A percentile compares a stretch with the other conserved stretches of the same genome.
These are phyloP conservation scores for Sporothrix schenckii DNA, from an alignment of 2,329 filamentous ascomycete genomes.

Conservation along the genomic window DNA sequence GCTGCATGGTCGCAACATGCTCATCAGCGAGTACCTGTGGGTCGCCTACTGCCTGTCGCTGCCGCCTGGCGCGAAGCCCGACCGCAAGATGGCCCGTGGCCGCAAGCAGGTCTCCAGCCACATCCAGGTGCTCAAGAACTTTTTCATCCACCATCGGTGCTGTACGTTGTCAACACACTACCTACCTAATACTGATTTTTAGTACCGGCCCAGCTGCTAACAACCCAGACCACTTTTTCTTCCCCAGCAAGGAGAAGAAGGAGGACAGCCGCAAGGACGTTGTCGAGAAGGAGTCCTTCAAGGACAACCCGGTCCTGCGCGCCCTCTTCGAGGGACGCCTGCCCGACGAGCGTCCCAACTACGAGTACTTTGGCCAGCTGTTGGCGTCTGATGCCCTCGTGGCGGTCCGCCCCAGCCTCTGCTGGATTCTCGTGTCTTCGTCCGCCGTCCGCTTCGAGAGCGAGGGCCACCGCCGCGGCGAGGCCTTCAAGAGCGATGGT, in stretches of 20 bases:
- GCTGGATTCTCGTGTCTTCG: constrained; percentile 62
- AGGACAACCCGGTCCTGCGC: constrained; percentile 65
- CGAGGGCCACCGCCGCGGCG: constrained; percentile 44
- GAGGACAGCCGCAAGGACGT: constrained; percentile 49
- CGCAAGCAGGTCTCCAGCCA: constrained; percentile 71
- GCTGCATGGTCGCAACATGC: constrained; percentile 69
- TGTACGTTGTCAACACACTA: constrained; percentile 53
- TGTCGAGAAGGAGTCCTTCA: constrained; percentile 59
- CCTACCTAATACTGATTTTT: not conserved
- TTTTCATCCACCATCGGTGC: constrained; percentile 63
- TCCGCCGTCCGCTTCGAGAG: constrained; percentile 55
- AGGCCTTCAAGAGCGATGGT: constrained; percentile 49
- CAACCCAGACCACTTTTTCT: constrained; percentile 57
- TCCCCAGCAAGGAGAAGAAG: constrained; percentile 58
- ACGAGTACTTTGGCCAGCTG: constrained; percentile 63
- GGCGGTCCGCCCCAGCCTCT: constrained; percentile 59
- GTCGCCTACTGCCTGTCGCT: constrained; percentile 53
- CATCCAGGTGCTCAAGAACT: constrained; percentile 70
- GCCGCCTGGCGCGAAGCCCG: constrained; percentile 51
- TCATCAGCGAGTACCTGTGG: constrained; percentile 70
- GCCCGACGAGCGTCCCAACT: constrained; percentile 63
- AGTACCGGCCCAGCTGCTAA: not conserved
- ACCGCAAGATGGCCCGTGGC: constrained; percentile 50
- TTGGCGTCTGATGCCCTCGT: constrained; percentile 58
- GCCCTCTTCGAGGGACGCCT: constrained; percentile 61